Conservation (phyloP, 2,329 filamentous ascomycete species). For the Drechslerella dactyloides region DNA sequence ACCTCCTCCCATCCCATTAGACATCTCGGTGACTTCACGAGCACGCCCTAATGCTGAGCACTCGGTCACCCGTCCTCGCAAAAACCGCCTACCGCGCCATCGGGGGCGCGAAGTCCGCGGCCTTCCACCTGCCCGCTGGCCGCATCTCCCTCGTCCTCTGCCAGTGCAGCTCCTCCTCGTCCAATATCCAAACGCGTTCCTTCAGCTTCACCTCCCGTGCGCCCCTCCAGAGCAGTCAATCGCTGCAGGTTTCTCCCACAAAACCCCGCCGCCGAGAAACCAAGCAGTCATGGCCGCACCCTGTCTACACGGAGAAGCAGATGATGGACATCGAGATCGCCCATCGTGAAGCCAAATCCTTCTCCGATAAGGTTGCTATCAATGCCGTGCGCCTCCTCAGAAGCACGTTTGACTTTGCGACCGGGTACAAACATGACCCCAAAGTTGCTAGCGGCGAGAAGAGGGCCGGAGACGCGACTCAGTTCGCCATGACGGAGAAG, state of each 20-base stretch:
- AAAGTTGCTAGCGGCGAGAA: constrained; percentile 58
- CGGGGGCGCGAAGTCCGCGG: constrained; percentile 27
- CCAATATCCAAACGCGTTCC: constrained; percentile 17
- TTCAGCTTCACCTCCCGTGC: constrained; percentile 49
- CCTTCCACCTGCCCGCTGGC: constrained; percentile 17
- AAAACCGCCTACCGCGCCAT: constrained; percentile 42
- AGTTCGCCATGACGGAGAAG: constrained; percentile 75
- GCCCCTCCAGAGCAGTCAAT: constrained; percentile 21
- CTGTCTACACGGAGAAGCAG: constrained; percentile 76
- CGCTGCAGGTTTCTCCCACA: constrained; percentile 27
- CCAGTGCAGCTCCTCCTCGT: constrained; percentile 23
- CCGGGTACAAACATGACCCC: constrained; percentile 77
- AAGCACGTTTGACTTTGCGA: constrained; percentile 80
- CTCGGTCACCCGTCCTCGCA: constrained; percentile 37
- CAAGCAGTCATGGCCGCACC: constrained; percentile 72
- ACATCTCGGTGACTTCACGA: not conserved
- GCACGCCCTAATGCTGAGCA: constrained; percentile 33
- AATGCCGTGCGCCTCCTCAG: constrained; percentile 76
- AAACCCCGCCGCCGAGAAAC: constrained; percentile 57
- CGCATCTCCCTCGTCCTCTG: constrained; percentile 42
- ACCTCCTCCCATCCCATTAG: not conserved
- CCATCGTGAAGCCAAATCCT: constrained; percentile 74
- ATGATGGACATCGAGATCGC: constrained; percentile 74
- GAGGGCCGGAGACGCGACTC: constrained; percentile 61
- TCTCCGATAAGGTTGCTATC: constrained; percentile 80